These are phyloP conservation scores for Tephrocybe sp. DNA, from an alignment of 768 basidiomycete genomes.

Conservation along the genomic window DNA sequence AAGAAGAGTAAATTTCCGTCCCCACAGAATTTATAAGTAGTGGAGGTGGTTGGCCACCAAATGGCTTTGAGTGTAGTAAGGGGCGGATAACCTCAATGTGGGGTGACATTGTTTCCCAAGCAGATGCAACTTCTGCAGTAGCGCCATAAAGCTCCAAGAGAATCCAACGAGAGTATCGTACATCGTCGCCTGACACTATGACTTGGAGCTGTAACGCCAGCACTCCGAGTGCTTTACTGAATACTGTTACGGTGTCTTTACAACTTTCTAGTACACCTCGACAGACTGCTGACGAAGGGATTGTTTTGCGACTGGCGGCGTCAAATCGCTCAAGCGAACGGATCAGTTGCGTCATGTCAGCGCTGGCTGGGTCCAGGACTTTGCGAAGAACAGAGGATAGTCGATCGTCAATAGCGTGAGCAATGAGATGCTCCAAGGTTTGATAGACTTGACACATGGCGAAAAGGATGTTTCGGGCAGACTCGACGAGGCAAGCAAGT, in stretches of 20 bases:
- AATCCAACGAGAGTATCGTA: slow-evolving; percentile 85
- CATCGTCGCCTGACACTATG: slow-evolving; percentile 71
- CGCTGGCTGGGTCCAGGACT: slow-evolving; percentile 81
- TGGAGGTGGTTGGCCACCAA: slow-evolving; percentile 23
- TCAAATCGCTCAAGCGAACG: slow-evolving; percentile 91
- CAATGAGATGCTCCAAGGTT: slow-evolving; percentile 82
- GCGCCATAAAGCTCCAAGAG: slow-evolving; percentile 87
- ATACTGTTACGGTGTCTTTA: slow-evolving; percentile 77
- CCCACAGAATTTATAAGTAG: background rate
- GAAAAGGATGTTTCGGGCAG: slow-evolving; percentile 90
- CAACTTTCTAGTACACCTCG: slow-evolving; percentile 79
- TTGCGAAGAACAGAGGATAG: slow-evolving; percentile 77
- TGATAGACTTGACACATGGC: slow-evolving; percentile 90
- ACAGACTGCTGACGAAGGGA: slow-evolving; percentile 72
- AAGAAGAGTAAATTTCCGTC: slow-evolving; percentile 1
- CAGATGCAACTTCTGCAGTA: slow-evolving; percentile 79
- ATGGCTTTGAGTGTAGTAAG: slow-evolving; percentile 41
- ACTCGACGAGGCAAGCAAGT: slow-evolving; percentile 73
- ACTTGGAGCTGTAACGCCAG: slow-evolving; percentile 78
- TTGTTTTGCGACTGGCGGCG: slow-evolving; percentile 61
- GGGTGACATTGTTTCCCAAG: slow-evolving; percentile 79
- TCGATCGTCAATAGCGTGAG: slow-evolving; percentile 79
- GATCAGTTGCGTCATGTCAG: slow-evolving; percentile 81
- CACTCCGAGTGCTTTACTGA: slow-evolving; percentile 85
- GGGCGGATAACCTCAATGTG: slow-evolving; percentile 70